Evolutionary conservation across 2,329 filamentous ascomycete species (phyloP).

Genomic region (Xylaria sp.): DNA sequence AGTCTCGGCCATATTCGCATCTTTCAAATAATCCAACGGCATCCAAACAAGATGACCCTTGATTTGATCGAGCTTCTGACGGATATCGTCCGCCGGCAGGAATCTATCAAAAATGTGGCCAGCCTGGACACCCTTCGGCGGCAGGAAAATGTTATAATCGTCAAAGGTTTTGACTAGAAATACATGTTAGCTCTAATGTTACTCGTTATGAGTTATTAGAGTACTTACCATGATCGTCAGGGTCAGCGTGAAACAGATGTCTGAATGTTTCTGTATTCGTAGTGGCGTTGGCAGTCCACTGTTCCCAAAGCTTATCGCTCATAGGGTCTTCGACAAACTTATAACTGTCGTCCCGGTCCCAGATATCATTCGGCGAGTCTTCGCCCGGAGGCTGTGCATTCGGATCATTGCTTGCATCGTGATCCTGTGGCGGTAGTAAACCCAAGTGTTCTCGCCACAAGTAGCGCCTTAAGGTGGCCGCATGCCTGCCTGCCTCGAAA

Average conservation of each 20-base stretch:
- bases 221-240: conserved; percentile 79
- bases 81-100: conserved; percentile 76
- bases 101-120: conserved; percentile 89
- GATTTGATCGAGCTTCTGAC: conserved; percentile 79
- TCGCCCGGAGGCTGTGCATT: conserved; percentile 79
- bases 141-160: conserved; percentile 85
- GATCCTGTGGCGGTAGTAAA: conserved; percentile 76
- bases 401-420: conserved; percentile 72
- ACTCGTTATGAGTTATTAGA: background rate
- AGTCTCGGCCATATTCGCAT: conserved; percentile 89
- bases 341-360: conserved; percentile 68
- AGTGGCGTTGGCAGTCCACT: conserved; percentile 75
- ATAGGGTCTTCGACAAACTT: conserved; percentile 77
- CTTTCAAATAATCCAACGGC: conserved; percentile 85
- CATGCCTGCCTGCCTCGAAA: conserved; percentile 83
- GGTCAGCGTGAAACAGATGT: conserved; percentile 87
- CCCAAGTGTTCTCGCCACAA: conserved; percentile 94
- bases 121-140: conserved; percentile 74
- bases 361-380: conserved; percentile 71
- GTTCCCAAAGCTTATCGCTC: conserved; percentile 70
- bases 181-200: conserved; percentile 22
- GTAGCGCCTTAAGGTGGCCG: conserved; percentile 80
- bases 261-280: conserved; percentile 79
- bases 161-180: conserved; percentile 81
- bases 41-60: conserved; percentile 94